Base-by-base conservation (phyloP, 345 rosid genomes). In the Cardamine resedifolia region DNA sequence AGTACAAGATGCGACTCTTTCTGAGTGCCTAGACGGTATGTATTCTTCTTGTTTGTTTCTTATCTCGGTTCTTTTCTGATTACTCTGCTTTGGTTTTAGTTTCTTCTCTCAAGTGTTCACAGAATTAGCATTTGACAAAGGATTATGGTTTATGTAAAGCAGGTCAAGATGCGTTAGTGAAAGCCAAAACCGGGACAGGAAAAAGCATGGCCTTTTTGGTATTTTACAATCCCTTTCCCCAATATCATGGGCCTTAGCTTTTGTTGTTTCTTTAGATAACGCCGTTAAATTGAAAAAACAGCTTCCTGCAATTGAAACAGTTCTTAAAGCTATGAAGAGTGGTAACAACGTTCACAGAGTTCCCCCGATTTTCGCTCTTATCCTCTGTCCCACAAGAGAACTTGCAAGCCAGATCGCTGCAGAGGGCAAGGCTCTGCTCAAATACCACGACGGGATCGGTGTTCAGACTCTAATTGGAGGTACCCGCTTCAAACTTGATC, bases 251-350 rank as follows among this genome's bases (percentile, higher is more conserved):
- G 49, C 19, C 71, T 44, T 76, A 49, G 56, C 69, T 72, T 47
- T 63, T 73, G 21, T 61, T 64, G 44, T 34, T 74, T 73, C 38
- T 73, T 73, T 73, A 76, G 77, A 60, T 69, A 58, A 75, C 68
- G 64, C 84, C 71, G 72, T 78, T 84, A 84, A 87, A 83, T 78
- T 74, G 24, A 71, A 79, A 58, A 83, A 86, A 84, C 89, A 95
- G 99, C 90, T 92, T 85, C 99, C 98, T 78, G 98, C 96, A 58
- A 88, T 90, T 92, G 98, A 96, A 96, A 83, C 99, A 90, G 98
- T 84, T 83, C 72, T 87, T 81, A 88, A 86, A 85, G 84, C 89
- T 74, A 76, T 66, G 64, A 82, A 70, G 67, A 75, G 70, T 67
- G 64, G 75, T 41, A 71, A 59, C 4, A 19, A 33, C 15, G 71